Conservation (phyloP, 2,329 filamentous ascomycete species). For the Meredithiella fracta region DNA sequence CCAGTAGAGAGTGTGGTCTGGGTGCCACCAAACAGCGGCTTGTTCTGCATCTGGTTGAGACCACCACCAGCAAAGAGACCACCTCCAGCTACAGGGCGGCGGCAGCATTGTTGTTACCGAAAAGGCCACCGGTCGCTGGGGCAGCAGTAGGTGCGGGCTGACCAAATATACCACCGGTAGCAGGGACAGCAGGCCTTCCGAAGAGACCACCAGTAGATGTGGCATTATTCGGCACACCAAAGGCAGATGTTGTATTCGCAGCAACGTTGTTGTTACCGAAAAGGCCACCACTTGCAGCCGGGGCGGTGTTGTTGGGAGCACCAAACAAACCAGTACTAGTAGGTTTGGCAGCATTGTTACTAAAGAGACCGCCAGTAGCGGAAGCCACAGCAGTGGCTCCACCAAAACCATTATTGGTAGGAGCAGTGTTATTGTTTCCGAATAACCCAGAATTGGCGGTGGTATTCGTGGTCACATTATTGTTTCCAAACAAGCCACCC, state of each 20-base stretch:
- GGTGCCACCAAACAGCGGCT: slow-evolving; percentile 33
- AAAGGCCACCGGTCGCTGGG: slow-evolving; percentile 21
- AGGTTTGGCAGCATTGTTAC: slow-evolving; percentile 19
- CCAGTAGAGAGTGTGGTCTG: slow-evolving; percentile 31
- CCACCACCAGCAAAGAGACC: slow-evolving; percentile 26
- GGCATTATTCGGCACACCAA: too few relatives aligned
- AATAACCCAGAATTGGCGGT: too few relatives aligned
- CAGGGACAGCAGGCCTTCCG: slow-evolving; percentile 22
- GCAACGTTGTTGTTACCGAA: slow-evolving; percentile 25
- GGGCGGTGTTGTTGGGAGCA: slow-evolving; percentile 16
- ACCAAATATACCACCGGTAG: slow-evolving; percentile 14
- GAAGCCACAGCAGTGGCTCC: slow-evolving; percentile 18
- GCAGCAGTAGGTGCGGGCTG: slow-evolving; percentile 23
- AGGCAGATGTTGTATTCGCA: too few relatives aligned
- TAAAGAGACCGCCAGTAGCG: slow-evolving; percentile 31
- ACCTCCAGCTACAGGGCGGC: slow-evolving; percentile 19
- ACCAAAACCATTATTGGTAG: slow-evolving; percentile 15
- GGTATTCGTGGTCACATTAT: slow-evolving; percentile 16
- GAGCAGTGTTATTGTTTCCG: slow-evolving; percentile 17
- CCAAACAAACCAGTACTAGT: slow-evolving; percentile 28
- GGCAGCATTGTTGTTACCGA: slow-evolving; percentile 22
- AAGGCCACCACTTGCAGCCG: slow-evolving; percentile 22
- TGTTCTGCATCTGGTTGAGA: slow-evolving; percentile 18
- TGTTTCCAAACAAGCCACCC: slow-evolving; percentile 32
- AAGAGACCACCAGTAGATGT: slow-evolving; percentile 14